phyloP scores from a whole-genome alignment of 805 yeast species.

The Lachancea thermotolerans region DNA sequence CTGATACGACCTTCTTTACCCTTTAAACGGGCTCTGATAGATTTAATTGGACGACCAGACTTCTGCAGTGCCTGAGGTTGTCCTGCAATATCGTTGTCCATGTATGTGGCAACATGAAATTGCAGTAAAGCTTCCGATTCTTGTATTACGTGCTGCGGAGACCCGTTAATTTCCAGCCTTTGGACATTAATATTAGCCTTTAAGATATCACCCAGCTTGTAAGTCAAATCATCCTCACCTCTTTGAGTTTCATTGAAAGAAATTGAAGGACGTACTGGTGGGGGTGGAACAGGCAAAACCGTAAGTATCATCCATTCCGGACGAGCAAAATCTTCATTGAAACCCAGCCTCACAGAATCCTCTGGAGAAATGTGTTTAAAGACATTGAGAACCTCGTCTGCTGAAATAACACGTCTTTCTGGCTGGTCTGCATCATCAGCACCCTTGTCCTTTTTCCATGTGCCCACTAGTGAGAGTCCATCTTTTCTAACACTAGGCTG shows the following conservation, averaged over 20 bases:
- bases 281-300: conserved; percentile 99
- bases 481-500: conserved; percentile 96
- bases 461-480: conserved; percentile 92
- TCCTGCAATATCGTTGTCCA: conserved; percentile 99
- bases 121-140: conserved; percentile 94
- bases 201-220: conserved; percentile 90
- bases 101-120: conserved; percentile 97
- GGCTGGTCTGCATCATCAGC: conserved; percentile 81
- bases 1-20: conserved; percentile 99
- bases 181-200: conserved; percentile 98
- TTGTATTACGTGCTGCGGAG: conserved; percentile 95
- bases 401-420: conserved; percentile 81
- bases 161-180: conserved; percentile 95
- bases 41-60: conserved; percentile 97
- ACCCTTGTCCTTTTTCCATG: conserved; percentile 88
- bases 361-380: conserved; percentile 84
- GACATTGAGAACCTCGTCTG: conserved; percentile 84
- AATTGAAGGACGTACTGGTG: conserved; percentile 97
- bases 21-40: conserved; percentile 98
- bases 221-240: conserved; percentile 98
- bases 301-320: conserved; percentile 98
- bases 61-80: conserved; percentile 99
- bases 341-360: conserved; percentile 78
- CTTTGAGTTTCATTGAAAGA: conserved; percentile 97
- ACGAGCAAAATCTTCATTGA: conserved; percentile 92